Percentiles rank a stretch among this genome's conserved stretches.
Evolutionary conservation across 2,329 filamentous ascomycete species (phyloP).

Genomic region (Penicillium sclerotiorum): DNA sequence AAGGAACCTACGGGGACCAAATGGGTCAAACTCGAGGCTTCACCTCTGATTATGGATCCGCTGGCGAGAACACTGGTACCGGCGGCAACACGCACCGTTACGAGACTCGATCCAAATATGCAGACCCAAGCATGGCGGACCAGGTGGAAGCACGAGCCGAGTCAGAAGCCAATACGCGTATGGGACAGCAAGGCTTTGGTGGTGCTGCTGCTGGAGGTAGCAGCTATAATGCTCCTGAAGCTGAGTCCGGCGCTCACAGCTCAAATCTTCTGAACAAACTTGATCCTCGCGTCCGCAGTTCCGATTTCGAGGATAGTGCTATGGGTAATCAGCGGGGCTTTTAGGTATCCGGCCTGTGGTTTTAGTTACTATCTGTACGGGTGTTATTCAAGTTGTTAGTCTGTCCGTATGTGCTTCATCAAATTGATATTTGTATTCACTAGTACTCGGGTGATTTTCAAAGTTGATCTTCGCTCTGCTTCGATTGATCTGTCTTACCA

Average conservation of each 20-base stretch:
- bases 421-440: background rate
- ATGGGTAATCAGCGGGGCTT: slow-evolving; percentile 17
- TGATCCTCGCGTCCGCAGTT: slow-evolving; percentile 20
- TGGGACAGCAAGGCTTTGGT: slow-evolving; percentile 12
- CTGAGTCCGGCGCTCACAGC: slow-evolving; percentile 46
- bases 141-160: slow-evolving; percentile 59
- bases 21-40: slow-evolving; percentile 4
- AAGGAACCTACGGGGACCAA: background rate
- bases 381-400: background rate
- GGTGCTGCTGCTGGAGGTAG: slow-evolving; percentile 15
- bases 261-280: slow-evolving; percentile 51
- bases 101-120: slow-evolving; percentile 29
- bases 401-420: background rate
- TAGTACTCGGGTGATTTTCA: no score
- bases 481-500: no score
- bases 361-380: background rate
- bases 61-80: slow-evolving; percentile 17
- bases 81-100: slow-evolving; percentile 26
- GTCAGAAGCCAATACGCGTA: slow-evolving; percentile 46
- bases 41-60: slow-evolving; percentile 22
- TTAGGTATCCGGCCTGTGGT: slow-evolving; percentile 3
- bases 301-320: slow-evolving; percentile 11
- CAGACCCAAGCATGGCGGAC: slow-evolving; percentile 50
- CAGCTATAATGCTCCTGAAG: slow-evolving; percentile 14
- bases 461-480: no score